Evolutionary conservation across 2,329 filamentous ascomycete genomes (phyloP).

Genomic region (Stylonectria norvegica): DNA sequence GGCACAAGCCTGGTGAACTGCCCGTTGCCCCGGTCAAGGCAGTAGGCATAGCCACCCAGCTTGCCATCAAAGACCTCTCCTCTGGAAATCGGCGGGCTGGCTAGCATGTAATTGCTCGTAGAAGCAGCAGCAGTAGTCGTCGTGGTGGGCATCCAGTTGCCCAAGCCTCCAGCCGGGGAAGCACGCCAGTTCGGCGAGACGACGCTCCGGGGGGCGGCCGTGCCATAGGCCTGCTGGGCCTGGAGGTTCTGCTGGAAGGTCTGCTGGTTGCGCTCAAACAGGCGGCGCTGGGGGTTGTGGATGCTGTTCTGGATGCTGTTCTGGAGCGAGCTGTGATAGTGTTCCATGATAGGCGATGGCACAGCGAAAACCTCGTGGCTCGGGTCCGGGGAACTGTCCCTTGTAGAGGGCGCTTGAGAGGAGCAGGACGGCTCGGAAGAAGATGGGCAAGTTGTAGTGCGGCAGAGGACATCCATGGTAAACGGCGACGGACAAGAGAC

Average conservation of each 20-base stretch:
- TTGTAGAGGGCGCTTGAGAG: neutral
- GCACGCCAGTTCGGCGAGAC: conserved; percentile 21
- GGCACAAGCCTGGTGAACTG: conserved; percentile 53
- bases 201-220: conserved; percentile 19
- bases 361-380: neutral
- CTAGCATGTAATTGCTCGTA: conserved; percentile 15
- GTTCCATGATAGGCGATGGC: conserved; percentile 6
- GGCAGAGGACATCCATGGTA: conserved; percentile 5
- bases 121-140: too few species aligned
- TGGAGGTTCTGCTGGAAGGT: conserved; percentile 12
- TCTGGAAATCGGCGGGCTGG: neutral
- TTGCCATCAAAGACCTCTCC: neutral
- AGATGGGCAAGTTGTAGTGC: neutral
- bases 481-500: neutral
- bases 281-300: neutral
- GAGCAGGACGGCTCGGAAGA: conserved; percentile 2
- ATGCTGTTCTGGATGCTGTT: neutral
- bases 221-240: conserved; percentile 5
- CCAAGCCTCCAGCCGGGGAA: conserved; percentile 7
- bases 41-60: conserved; percentile 43
- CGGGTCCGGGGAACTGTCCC: neutral
- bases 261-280: conserved; percentile 7
- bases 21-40: conserved; percentile 51
- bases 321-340: neutral
- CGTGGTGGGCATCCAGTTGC: conserved; percentile 3